A percentile compares a stretch with the other conserved stretches of the same genome.
Conservation (phyloP, 306 rosid species). For the Castanea crenata region DNA sequence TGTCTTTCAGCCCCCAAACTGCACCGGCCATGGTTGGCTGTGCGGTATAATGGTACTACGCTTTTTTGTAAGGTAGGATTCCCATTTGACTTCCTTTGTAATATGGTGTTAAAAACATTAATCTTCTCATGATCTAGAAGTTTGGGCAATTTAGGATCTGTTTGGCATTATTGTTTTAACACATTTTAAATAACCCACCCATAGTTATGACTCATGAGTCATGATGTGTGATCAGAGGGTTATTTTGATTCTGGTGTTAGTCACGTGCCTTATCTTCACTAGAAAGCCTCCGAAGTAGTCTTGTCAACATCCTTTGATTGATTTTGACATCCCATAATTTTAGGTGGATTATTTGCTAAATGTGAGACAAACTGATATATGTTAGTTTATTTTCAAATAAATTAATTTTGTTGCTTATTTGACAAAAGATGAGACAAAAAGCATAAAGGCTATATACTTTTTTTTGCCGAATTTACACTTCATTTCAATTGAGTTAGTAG, state of each 20-base stretch:
- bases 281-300: not conserved
- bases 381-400: no score
- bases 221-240: not conserved
- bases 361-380: no score
- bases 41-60: not conserved
- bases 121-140: not conserved
- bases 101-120: not conserved
- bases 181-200: not conserved
- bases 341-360: no score
- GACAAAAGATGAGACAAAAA: no score
- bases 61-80: conserved; percentile 1
- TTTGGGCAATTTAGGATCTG: not conserved
- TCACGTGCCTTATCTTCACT: not conserved
- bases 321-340: no score
- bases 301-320: no score
- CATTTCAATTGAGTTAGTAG: no score
- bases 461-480: no score
- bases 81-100: not conserved
- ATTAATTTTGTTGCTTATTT: no score
- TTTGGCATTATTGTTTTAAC: no score
- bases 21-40: not conserved
- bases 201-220: not conserved
- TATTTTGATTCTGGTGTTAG: not conserved
- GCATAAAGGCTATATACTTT: no score
- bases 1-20: not conserved